Evolutionary conservation across 768 basidiomycete genomes (phyloP), one percentile per base, ranked within the genome.

Genomic region (Gymnopilus dilepis): DNA sequence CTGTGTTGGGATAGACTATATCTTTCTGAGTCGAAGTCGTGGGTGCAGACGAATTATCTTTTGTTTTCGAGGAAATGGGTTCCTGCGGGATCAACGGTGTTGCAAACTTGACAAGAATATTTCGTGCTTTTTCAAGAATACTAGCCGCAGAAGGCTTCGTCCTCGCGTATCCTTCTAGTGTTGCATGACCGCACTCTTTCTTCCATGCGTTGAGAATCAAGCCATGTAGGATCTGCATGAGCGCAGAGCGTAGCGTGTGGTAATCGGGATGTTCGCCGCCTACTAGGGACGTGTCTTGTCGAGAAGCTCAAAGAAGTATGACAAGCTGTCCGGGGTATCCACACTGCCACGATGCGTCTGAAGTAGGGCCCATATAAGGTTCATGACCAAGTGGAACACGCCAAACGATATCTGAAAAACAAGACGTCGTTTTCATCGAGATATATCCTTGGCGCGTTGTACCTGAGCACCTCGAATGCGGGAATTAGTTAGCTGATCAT

Each of bases 381-480:
- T 79, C 61, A 77, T 67, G 15, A 62, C 45, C 0, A 74, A 64
- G 48, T 79, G 76, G 54, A 80, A 79, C 0, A 73, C 52, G 0
- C 75, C 76, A 26, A 71, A 68, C 0, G 59, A 74, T 21, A 76
- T 67, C 47, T 73, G 70, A 26, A 75, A 70, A 8, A 65, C 21
- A n/a, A 72, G 59, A 7, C 69, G 60, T 7, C 64, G 65, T 2
- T 64, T 59, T 62, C 68, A 76, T 0, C 65, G 28, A 33, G 60
- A 66, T 0, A 70, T 13, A 43, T 77, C 72, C 28, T 60, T 55
- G 1, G n/a, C 28, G 0, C 64, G 65, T 9, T 66, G 12, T 0
- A 37, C 45, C 38, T 74, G 68, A 12, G 48, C 58, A 22, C 63
- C 60, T 8, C 68, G 63, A 19, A 68, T 74, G 0, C 67, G 62